A percentile compares a stretch with the other conserved stretches of the same genome.
These are phyloP conservation scores for Colletotrichum salicis DNA, from an alignment of 2,329 filamentous ascomycete species.

Conservation along the genomic window DNA sequence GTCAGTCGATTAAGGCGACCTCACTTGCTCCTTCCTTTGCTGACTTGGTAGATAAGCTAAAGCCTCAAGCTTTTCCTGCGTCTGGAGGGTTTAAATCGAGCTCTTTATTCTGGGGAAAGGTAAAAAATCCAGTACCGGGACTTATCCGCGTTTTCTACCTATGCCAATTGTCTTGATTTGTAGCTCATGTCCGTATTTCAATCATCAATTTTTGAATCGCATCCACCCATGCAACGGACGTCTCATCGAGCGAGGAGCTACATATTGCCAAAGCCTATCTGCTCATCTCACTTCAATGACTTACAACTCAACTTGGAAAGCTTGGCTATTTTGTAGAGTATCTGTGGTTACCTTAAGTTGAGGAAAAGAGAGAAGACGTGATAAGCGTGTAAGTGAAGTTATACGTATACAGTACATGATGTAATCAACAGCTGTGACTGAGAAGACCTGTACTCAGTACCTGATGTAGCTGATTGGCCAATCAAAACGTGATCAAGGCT, in stretches of 20 bases:
- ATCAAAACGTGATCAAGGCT: constrained; percentile 2
- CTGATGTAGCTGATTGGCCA: neutral
- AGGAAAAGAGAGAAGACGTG: neutral
- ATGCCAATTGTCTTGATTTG: no score
- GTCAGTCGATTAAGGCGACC: neutral
- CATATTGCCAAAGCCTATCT: no score
- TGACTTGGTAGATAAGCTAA: neutral
- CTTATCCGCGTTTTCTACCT: no score
- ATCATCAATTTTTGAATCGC: no score
- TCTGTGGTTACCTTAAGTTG: neutral
- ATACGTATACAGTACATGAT: neutral
- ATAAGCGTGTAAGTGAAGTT: neutral
- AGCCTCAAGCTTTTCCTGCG: neutral
- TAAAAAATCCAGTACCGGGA: no score
- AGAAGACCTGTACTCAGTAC: neutral
- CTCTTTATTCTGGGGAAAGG: no score
- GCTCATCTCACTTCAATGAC: no score
- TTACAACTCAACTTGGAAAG: neutral
- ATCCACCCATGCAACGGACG: no score
- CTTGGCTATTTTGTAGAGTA: neutral
- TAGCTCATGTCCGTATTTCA: no score
- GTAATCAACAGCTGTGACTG: no score
- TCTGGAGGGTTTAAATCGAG: neutral
- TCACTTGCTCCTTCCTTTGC: neutral
- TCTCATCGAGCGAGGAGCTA: no score